Percentiles rank a stretch among this genome's conserved stretches.
Conservation (phyloP, 2,329 filamentous ascomycete species). For the Aspergillus sp. region DNA sequence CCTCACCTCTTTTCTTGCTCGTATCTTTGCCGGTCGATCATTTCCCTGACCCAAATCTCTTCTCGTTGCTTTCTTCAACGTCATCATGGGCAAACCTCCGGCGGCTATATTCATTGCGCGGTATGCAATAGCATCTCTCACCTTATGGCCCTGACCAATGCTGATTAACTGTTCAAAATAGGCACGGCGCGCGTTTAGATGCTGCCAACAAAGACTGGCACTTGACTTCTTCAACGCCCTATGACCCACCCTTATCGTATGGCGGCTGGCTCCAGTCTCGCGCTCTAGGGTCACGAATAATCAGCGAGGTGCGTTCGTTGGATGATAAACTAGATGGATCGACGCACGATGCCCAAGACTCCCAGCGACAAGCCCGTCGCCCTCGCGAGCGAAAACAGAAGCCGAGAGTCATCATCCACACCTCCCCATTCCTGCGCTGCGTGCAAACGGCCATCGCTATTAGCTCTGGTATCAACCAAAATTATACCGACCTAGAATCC, state of each 20-base stretch:
- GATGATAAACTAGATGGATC: conserved; percentile 29
- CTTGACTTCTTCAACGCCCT: conserved; percentile 85
- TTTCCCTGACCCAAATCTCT: not conserved
- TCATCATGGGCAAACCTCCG: conserved; percentile 38
- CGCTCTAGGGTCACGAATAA: conserved; percentile 78
- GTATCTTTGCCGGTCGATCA: not conserved
- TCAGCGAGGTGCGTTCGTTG: conserved; percentile 61
- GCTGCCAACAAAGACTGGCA: conserved; percentile 96
- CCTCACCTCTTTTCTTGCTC: not conserved
- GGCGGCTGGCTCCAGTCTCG: conserved; percentile 88
- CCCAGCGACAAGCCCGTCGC: conserved; percentile 5
- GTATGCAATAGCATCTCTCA: conserved; percentile 25
- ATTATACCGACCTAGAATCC: conserved; percentile 22
- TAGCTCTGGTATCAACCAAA: conserved; percentile 71
- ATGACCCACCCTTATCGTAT: conserved; percentile 93
- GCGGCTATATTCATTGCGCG: conserved; percentile 45
- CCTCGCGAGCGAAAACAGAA: conserved; percentile 45
- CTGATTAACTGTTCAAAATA: conserved; percentile 45
- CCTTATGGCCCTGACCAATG: not conserved
- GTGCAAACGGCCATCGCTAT: conserved; percentile 89
- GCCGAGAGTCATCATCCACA: conserved; percentile 83
- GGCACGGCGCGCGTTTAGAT: conserved; percentile 92
- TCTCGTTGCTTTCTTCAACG: not conserved
- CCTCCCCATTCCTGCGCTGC: conserved; percentile 90
- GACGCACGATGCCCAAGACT: conserved; percentile 11